phyloP scores from a whole-genome alignment of 1,284 basidiomycete genomes.

The Puccinia coronata region DNA sequence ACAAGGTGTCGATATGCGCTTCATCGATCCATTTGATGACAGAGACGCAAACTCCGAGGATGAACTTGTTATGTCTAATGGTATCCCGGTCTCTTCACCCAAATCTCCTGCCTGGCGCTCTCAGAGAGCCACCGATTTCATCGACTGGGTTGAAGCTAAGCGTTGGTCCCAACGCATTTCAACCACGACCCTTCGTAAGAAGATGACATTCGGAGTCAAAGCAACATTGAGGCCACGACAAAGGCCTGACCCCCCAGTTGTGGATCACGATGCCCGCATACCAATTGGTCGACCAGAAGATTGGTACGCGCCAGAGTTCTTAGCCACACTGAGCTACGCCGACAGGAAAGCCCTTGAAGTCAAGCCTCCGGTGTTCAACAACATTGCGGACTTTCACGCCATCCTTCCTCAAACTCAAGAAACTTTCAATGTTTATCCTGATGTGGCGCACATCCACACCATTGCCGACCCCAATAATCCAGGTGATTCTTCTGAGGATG shows the following conservation, averaged over 20 bases:
- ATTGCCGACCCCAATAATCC: not conserved
- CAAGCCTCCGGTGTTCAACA: not conserved
- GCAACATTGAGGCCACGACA: constrained; percentile 1
- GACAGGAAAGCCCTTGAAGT: constrained; percentile 14
- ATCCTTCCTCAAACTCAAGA: not conserved
- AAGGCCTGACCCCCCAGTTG: not conserved
- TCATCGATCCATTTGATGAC: constrained; percentile 25
- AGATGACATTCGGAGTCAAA: not conserved
- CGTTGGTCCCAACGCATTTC: not conserved
- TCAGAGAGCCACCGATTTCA: constrained; percentile 21
- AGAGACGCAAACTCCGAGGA: constrained; percentile 26
- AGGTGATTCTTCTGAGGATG: not conserved
- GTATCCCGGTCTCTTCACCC: not conserved
- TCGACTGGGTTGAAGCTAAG: constrained; percentile 39
- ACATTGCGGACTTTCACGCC: not conserved
- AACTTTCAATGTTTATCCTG: not conserved
- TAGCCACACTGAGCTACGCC: not conserved
- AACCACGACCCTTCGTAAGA: not conserved
- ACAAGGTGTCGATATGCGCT: constrained; percentile 26
- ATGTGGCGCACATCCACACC: not conserved
- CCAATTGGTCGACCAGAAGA: constrained; percentile 40
- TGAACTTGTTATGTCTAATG: not conserved
- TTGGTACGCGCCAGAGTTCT: constrained; percentile 11
- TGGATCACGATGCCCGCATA: not conserved
- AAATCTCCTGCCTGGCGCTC: constrained; percentile 23